These are phyloP conservation scores for Fomitopsis schrenkii DNA, from an alignment of 1,284 basidiomycete genomes.

Conservation along the genomic window DNA sequence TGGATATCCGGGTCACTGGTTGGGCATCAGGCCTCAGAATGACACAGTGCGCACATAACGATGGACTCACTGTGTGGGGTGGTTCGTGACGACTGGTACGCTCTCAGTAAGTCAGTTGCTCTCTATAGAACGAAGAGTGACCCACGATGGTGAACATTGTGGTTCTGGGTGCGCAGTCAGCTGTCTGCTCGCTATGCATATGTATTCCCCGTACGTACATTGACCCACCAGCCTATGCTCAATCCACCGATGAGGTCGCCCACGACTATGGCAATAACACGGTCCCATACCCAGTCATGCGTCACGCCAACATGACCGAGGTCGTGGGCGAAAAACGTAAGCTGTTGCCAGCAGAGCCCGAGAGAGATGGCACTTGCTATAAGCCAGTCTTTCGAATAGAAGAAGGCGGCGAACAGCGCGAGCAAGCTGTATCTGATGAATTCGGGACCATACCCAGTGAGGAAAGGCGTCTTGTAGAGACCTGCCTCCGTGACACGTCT, in stretches of 20 bases:
- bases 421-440: constrained; percentile 73
- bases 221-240: constrained; percentile 97
- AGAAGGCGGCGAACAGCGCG: constrained; percentile 51
- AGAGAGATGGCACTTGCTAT: constrained; percentile 75
- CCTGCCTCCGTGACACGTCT: constrained; percentile 74
- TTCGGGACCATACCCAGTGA: constrained; percentile 91
- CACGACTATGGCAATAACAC: constrained; percentile 77
- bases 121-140: constrained; percentile 14
- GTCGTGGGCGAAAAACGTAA: constrained; percentile 92
- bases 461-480: constrained; percentile 80
- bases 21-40: constrained; percentile 6
- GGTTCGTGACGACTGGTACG: constrained; percentile 85
- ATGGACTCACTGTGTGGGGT: constrained; percentile 82
- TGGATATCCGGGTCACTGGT: constrained; percentile 92
- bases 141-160: constrained; percentile 93
- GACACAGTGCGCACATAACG: constrained; percentile 1
- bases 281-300: constrained; percentile 81
- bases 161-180: constrained; percentile 57
- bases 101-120: not conserved
- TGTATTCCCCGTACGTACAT: constrained; percentile 53
- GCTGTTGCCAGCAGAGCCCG: constrained; percentile 92
- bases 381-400: constrained; percentile 66
- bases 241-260: constrained; percentile 90
- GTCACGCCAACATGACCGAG: constrained; percentile 94
- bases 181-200: not conserved